A percentile compares a stretch with the other conserved stretches of the same genome.
Evolutionary conservation across 352 stramenopile genomes (phyloP).

Genomic region (Thraustochytrium sp.): DNA sequence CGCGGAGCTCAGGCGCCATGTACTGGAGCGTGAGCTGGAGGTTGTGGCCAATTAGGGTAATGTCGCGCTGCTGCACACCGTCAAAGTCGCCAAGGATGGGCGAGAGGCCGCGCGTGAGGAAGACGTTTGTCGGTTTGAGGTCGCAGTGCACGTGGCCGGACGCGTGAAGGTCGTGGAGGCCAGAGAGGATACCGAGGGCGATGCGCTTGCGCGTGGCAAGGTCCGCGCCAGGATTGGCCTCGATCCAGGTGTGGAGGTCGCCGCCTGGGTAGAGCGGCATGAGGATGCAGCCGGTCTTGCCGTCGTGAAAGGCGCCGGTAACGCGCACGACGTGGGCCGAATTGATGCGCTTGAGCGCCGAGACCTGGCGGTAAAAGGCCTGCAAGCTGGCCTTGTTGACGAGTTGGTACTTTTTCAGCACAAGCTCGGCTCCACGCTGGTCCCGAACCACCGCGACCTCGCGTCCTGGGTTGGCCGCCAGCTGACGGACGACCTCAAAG

Average conservation of each 20-base stretch:
- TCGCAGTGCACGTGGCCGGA: neutral
- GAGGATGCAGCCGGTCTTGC: neutral
- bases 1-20: neutral
- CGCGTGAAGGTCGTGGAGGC: neutral
- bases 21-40: neutral
- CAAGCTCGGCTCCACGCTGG: neutral
- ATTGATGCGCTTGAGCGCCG: neutral
- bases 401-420: neutral
- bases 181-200: neutral
- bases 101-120: neutral
- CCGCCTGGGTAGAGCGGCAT: neutral
- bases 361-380: neutral
- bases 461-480: neutral
- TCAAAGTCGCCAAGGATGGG: neutral
- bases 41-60: neutral
- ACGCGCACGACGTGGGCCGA: neutral
- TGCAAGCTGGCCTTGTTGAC: neutral
- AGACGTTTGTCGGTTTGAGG: neutral
- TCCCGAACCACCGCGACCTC: neutral
- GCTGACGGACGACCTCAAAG: neutral
- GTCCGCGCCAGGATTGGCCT: neutral
- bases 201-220: neutral
- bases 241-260: neutral
- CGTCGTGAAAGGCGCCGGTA: neutral
- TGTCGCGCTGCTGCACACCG: neutral